Evolutionary conservation across 768 basidiomycete species (phyloP), one percentile per base, ranked within the genome.

Genomic region (Lactarius quietus): DNA sequence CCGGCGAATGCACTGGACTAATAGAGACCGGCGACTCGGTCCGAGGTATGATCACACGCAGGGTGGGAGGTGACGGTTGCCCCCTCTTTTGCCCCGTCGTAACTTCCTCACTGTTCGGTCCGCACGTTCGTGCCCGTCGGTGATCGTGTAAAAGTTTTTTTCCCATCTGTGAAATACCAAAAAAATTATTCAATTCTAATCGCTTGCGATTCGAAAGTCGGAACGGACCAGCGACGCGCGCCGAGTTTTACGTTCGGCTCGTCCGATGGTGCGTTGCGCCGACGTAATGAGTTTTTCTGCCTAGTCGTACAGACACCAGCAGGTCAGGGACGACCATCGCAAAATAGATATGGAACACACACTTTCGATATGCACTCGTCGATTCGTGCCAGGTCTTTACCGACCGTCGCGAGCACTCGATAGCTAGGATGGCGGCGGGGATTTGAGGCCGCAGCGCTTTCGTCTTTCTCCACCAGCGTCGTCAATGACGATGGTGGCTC

Each of bases 341-440:
- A 14, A 51, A 8, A 20, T 12, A 41, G 20, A 26, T 18, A 6
- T 3, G 8, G 36, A 36, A 33, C 12, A 74, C 80, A 74, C 73
- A 89, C 88, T 63, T 80, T 77, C 61, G 78, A 76, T 68, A 89
- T 75, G 62, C 78, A 81, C 52, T 83, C 81, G 39, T 82, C 79
- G 57, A 90, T 84, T 38, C 76, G 76, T 12, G 78, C 77, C 38
- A 92, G 74, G 70, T 90, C 89, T 39, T 82, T 82, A 53, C 79
- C 78, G 1, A 83, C 84, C 8, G 81, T 80, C 39, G 78, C 80
- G 18, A 90, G 74, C 14, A 85, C 79, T 36, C 80, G 73, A 52
- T 83, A 79, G 10, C 81, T 78, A 5, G 38, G 53, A 17, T 59
- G 61, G 38, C 43, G 6, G 29, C 31, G 57, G 35, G 18, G 20